Evolutionary conservation across 805 yeast genomes (phyloP).

Genomic region (Candida sphagnicola): DNA sequence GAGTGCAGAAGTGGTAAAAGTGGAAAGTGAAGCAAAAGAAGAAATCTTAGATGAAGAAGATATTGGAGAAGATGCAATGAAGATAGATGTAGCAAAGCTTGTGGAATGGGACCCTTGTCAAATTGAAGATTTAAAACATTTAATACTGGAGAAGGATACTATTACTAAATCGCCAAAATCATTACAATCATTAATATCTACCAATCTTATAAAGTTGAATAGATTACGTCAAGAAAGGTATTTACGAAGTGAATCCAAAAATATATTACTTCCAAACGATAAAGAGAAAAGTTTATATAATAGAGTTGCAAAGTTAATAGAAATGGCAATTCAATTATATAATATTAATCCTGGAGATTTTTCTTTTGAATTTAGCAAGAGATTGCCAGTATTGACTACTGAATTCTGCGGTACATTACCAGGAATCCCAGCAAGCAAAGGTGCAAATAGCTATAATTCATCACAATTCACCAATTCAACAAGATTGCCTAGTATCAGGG

Average conservation of each 20-base stretch:
- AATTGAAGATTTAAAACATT: constrained; percentile 16
- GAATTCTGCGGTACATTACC: constrained; percentile 82
- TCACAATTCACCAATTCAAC: background rate
- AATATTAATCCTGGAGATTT: constrained; percentile 22
- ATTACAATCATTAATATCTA: constrained; percentile 33
- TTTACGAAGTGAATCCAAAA: constrained; percentile 22
- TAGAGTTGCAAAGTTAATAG: constrained; percentile 24
- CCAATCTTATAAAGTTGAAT: constrained; percentile 29
- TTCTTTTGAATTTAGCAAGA: constrained; percentile 29
- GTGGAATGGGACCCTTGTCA: constrained; percentile 34
- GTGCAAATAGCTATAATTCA: constrained; percentile 7
- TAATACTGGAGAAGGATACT: constrained; percentile 21
- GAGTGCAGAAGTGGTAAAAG: constrained; percentile 1
- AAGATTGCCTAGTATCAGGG: constrained; percentile 37
- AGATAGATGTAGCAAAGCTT: constrained; percentile 28
- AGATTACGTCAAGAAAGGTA: constrained; percentile 39
- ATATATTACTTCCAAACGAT: constrained; percentile 21
- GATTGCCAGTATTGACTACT: constrained; percentile 65
- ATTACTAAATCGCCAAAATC: constrained; percentile 23
- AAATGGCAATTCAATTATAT: constrained; percentile 29
- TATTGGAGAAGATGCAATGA: constrained; percentile 4
- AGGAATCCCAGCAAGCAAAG: constrained; percentile 36
- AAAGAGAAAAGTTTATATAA: constrained; percentile 26
- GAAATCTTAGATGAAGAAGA: constrained; percentile 9
- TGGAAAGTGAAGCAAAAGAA: constrained; percentile 6